phyloP scores from a whole-genome alignment of 1,284 basidiomycete genomes.

The Ceratobasidium sp. region DNA sequence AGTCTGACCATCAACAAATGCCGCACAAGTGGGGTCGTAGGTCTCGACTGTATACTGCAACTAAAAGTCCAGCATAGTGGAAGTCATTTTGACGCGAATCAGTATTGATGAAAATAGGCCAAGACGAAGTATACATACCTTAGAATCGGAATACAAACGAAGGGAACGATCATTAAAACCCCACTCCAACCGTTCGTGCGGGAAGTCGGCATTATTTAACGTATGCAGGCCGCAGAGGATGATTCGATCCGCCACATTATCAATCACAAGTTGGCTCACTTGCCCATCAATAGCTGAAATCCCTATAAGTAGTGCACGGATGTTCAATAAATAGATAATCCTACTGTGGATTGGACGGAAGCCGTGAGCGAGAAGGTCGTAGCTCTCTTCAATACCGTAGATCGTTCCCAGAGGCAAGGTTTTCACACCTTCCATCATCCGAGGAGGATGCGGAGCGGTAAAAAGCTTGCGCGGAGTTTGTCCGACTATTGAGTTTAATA shows the following conservation, averaged over 20 bases:
- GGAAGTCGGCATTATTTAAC: slow-evolving; percentile 67
- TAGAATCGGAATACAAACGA: slow-evolving; percentile 69
- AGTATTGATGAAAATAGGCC: slow-evolving; percentile 22
- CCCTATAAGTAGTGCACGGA: slow-evolving; percentile 49
- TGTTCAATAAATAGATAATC: slow-evolving; percentile 48
- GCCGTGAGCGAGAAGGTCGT: slow-evolving; percentile 69
- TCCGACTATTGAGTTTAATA: slow-evolving; percentile 67
- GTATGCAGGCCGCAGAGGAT: slow-evolving; percentile 70
- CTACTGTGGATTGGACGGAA: slow-evolving; percentile 68
- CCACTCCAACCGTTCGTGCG: slow-evolving; percentile 77
- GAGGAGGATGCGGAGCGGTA: slow-evolving; percentile 77
- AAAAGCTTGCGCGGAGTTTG: slow-evolving; percentile 94
- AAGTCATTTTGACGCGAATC: slow-evolving; percentile 40
- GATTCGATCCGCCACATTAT: slow-evolving; percentile 69
- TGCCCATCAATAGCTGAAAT: slow-evolving; percentile 63
- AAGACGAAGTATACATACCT: slow-evolving; percentile 58
- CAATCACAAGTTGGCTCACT: slow-evolving; percentile 66
- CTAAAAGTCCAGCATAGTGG: slow-evolving; percentile 22
- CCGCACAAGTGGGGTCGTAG: slow-evolving; percentile 75
- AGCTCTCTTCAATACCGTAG: slow-evolving; percentile 84
- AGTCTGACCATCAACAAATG: slow-evolving; percentile 75
- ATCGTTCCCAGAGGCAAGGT: slow-evolving; percentile 74
- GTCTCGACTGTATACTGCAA: slow-evolving; percentile 68
- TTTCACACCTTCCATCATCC: slow-evolving; percentile 74
- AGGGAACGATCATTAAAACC: slow-evolving; percentile 62